phyloP scores from a whole-genome alignment of 2,329 filamentous ascomycete genomes.

The Clonostachys rhizophaga region DNA sequence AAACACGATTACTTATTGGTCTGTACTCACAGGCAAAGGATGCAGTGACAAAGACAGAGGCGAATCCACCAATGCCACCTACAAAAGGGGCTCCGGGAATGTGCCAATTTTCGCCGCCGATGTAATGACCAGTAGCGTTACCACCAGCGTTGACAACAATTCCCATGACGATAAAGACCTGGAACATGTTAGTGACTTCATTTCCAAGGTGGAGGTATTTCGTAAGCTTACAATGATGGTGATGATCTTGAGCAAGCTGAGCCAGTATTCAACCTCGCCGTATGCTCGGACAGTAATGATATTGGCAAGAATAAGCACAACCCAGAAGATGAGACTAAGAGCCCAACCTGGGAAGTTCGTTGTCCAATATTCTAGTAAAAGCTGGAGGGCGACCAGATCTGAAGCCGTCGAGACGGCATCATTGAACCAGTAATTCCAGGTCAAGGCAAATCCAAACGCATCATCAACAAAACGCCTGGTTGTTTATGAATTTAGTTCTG shows the following conservation, averaged over 20 bases:
- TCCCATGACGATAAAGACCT: no score
- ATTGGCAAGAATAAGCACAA: no score
- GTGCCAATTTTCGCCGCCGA: constrained; percentile 31
- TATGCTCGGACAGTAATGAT: no score
- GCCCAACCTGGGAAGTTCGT: constrained; percentile 11
- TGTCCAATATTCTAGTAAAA: constrained; percentile 40
- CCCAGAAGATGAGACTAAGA: constrained; percentile 1
- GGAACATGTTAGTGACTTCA: no score
- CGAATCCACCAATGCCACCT: constrained; percentile 56
- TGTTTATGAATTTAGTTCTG: constrained; percentile 2
- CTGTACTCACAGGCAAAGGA: constrained; percentile 48
- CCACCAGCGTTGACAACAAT: no score
- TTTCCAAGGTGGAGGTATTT: no score
- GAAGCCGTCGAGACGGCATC: constrained; percentile 40
- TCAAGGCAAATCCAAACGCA: constrained; percentile 37
- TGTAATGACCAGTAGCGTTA: no score
- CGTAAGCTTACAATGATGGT: no score
- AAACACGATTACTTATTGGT: not conserved
- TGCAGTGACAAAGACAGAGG: constrained; percentile 41
- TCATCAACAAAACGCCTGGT: constrained; percentile 38
- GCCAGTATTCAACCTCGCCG: constrained; percentile 18
- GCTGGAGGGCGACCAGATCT: constrained; percentile 40
- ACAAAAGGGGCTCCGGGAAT: constrained; percentile 59
- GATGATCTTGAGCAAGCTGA: constrained; percentile 58
- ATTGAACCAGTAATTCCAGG: constrained; percentile 45